Percentiles rank a stretch among this genome's conserved stretches.
Conservation (phyloP, 345 rosid genomes). For the Turritis glabra region DNA sequence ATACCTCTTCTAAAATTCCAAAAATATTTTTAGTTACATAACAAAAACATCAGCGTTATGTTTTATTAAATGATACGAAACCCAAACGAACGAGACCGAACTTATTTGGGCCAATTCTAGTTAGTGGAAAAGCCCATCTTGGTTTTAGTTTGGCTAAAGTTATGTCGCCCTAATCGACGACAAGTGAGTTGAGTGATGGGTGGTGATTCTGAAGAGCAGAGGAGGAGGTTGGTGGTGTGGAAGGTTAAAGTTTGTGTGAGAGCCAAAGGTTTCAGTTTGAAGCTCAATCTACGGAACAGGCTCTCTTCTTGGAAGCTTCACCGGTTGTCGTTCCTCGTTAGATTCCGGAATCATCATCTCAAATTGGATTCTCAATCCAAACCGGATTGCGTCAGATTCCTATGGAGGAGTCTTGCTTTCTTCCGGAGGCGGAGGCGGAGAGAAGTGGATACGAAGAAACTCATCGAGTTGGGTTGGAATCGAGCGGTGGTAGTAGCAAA, state of each 20-base stretch:
- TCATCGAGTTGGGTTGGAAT: neutral
- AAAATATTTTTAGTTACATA: too few species aligned
- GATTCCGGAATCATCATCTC: constrained; percentile 31
- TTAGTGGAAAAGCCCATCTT: neutral
- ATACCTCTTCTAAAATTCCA: too few species aligned
- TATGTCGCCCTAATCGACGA: neutral
- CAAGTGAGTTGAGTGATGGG: neutral
- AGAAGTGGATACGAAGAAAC: neutral
- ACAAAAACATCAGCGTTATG: neutral
- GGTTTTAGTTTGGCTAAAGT: neutral
- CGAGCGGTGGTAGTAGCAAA: neutral
- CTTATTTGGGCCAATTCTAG: neutral
- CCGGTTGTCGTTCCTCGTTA: constrained; percentile 11
- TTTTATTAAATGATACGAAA: neutral
- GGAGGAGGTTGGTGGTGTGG: constrained; percentile 1
- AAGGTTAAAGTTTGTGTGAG: constrained; percentile 26
- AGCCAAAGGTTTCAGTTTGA: neutral
- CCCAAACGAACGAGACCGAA: neutral
- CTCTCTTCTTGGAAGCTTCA: constrained; percentile 31
- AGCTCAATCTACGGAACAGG: constrained; percentile 19
- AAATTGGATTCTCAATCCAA: constrained; percentile 26
- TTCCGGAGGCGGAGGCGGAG: constrained; percentile 7
- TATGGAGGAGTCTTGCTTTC: neutral
- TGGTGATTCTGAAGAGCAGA: neutral
- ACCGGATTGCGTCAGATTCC: neutral